Percentiles rank a stretch among this genome's conserved stretches.
Evolutionary conservation across 768 basidiomycete genomes (phyloP).

Genomic region (Leccinum subgranulosum): DNA sequence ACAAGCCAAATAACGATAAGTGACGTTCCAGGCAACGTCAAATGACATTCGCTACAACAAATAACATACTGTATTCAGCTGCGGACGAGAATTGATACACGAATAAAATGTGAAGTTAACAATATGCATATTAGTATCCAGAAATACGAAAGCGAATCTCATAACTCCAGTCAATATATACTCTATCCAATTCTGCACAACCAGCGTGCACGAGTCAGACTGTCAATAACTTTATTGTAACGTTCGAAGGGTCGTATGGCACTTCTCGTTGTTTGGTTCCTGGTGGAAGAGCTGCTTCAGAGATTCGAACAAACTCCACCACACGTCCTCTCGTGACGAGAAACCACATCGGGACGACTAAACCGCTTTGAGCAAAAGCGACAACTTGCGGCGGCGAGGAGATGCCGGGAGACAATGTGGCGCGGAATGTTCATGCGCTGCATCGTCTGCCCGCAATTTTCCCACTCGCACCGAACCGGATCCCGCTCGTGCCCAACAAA

Average conservation of each 20-base stretch:
- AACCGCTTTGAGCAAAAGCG: conserved; percentile 22
- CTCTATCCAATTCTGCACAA: background rate
- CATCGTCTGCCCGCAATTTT: conserved; percentile 18
- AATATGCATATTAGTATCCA: conserved; percentile 5
- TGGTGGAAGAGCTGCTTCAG: background rate
- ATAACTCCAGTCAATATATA: background rate
- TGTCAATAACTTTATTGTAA: background rate
- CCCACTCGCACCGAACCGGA: conserved; percentile 23
- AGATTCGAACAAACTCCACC: background rate
- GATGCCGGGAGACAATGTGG: conserved; percentile 28
- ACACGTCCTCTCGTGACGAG: conserved; percentile 26
- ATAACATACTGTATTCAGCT: background rate
- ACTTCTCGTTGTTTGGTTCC: background rate
- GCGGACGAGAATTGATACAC: conserved; percentile 8
- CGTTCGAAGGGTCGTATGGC: background rate
- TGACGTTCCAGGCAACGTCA: background rate
- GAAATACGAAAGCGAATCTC: conserved; percentile 4
- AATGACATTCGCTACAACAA: conserved; percentile 1
- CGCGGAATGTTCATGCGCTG: conserved; percentile 31
- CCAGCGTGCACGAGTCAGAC: background rate
- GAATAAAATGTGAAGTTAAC: conserved; percentile 6
- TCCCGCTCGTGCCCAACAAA: conserved; percentile 30
- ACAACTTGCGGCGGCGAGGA: conserved; percentile 22
- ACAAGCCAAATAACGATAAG: conserved; percentile 2
- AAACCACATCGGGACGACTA: conserved; percentile 27